These are phyloP conservation scores for Jatropha multifida DNA, from an alignment of 441 rosid genomes.

Conservation along the genomic window DNA sequence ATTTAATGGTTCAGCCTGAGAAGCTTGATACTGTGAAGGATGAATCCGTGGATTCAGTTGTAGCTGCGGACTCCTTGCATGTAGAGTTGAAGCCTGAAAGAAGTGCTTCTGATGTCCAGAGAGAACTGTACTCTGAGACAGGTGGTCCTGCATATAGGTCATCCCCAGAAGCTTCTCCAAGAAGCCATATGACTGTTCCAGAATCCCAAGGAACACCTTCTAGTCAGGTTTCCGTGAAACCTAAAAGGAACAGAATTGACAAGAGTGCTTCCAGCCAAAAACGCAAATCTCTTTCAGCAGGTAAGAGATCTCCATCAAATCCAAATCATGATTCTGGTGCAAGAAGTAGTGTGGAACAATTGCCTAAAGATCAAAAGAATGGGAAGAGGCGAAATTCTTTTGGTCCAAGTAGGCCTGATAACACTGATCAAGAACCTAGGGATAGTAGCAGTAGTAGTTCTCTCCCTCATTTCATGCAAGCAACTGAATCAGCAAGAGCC, in stretches of 20 bases:
- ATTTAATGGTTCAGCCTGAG: slow-evolving; percentile 37
- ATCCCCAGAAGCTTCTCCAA: slow-evolving; percentile 65
- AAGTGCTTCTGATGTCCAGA: slow-evolving; percentile 38
- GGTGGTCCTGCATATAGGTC: slow-evolving; percentile 41
- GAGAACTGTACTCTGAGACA: slow-evolving; percentile 37
- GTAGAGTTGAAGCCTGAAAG: slow-evolving; percentile 37
- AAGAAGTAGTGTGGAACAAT: slow-evolving; percentile 48
- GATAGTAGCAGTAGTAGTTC: slow-evolving; percentile 64
- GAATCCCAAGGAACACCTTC: slow-evolving; percentile 91
- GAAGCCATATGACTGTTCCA: slow-evolving; percentile 56
- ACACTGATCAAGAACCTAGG: slow-evolving; percentile 65
- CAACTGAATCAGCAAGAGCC: slow-evolving; percentile 89
- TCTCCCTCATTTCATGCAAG: slow-evolving; percentile 94
- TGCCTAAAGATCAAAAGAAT: slow-evolving; percentile 57
- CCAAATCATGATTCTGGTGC: slow-evolving; percentile 53
- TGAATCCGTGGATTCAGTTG: slow-evolving; percentile 36
- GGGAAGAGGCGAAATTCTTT: slow-evolving; percentile 71
- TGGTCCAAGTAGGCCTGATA: slow-evolving; percentile 46
- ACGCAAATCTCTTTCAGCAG: slow-evolving; percentile 51
- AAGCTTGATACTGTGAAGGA: slow-evolving; percentile 31
- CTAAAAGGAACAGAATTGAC: slow-evolving; percentile 44
- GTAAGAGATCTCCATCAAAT: slow-evolving; percentile 60
- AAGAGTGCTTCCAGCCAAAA: slow-evolving; percentile 56
- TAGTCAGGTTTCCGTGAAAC: slow-evolving; percentile 65
- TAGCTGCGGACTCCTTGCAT: slow-evolving; percentile 29